Evolutionary conservation across 768 basidiomycete species (phyloP).

Genomic region (Auricularia sp.): DNA sequence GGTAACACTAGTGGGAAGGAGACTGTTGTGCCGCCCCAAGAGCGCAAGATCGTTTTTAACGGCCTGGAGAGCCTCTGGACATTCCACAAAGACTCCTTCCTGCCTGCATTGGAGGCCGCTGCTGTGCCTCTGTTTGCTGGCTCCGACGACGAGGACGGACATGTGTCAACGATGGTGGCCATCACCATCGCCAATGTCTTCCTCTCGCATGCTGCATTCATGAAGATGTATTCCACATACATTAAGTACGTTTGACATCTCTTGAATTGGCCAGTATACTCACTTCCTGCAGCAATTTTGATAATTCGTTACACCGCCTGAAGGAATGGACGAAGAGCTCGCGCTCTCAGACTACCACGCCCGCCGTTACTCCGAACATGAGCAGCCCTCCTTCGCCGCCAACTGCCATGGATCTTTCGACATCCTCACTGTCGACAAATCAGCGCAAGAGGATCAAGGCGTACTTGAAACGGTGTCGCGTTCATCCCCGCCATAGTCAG

Average conservation of each 20-base stretch:
- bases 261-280: slow-evolving; percentile 5
- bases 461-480: slow-evolving; percentile 82
- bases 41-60: slow-evolving; percentile 86
- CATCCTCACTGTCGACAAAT: slow-evolving; percentile 45
- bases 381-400: slow-evolving; percentile 1
- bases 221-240: slow-evolving; percentile 98
- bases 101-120: slow-evolving; percentile 80
- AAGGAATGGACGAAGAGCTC: slow-evolving; percentile 72
- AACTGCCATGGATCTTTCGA: slow-evolving; percentile 4
- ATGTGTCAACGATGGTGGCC: slow-evolving; percentile 63
- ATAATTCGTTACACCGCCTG: slow-evolving; percentile 81
- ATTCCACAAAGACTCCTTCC: slow-evolving; percentile 88
- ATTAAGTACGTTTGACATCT: slow-evolving; percentile 63
- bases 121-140: slow-evolving; percentile 55
- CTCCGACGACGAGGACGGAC: slow-evolving; percentile 57
- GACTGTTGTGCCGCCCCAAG: slow-evolving; percentile 71
- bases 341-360: slow-evolving; percentile 50
- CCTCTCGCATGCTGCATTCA: slow-evolving; percentile 89
- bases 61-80: slow-evolving; percentile 83
- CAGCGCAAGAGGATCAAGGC: slow-evolving; percentile 83
- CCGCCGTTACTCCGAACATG: neutral
- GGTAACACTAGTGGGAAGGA: slow-evolving; percentile 62
- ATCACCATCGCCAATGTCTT: slow-evolving; percentile 82
- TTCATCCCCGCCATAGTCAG: slow-evolving; percentile 86
- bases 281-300: slow-evolving; percentile 64